Percentiles rank a stretch among this genome's conserved stretches.
These are phyloP conservation scores for Gaeumannomyces sp. DNA, from an alignment of 2,329 filamentous ascomycete genomes.

Conservation along the genomic window DNA sequence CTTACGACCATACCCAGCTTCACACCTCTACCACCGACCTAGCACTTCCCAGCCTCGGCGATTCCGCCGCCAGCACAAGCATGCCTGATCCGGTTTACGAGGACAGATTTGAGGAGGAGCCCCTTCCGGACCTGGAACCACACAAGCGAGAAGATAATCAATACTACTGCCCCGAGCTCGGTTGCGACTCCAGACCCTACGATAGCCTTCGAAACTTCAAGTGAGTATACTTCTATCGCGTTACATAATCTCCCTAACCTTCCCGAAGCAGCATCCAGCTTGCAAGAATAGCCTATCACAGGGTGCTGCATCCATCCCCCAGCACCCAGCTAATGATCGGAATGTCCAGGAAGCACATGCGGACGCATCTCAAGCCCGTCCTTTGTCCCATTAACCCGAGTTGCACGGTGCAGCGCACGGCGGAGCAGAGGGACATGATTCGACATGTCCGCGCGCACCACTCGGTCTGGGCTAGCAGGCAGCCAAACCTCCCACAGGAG, in stretches of 20 bases:
- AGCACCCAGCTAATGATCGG: background rate
- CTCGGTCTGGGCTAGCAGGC: background rate
- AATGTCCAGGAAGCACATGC: conserved; percentile 1
- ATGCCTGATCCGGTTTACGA: background rate
- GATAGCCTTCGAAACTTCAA: background rate
- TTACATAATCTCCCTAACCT: too few species aligned
- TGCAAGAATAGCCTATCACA: too few species aligned
- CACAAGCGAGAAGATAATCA: background rate
- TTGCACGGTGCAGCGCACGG: background rate
- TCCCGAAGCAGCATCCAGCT: too few species aligned
- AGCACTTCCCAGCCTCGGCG: too few species aligned
- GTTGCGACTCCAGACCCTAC: background rate
- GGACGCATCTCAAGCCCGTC: background rate
- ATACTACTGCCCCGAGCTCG: background rate
- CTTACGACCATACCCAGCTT: background rate
- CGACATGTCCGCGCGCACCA: background rate
- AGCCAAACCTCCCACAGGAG: background rate
- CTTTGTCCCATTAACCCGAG: background rate
- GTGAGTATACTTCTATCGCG: background rate
- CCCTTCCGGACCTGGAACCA: background rate
- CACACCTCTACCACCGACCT: background rate
- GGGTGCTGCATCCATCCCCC: background rate
- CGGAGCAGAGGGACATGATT: conserved; percentile 4
- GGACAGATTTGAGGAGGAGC: background rate
- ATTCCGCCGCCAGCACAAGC: too few species aligned